phyloP scores from a whole-genome alignment of 805 yeast genomes.

The Metschnikowia dekortorum region DNA sequence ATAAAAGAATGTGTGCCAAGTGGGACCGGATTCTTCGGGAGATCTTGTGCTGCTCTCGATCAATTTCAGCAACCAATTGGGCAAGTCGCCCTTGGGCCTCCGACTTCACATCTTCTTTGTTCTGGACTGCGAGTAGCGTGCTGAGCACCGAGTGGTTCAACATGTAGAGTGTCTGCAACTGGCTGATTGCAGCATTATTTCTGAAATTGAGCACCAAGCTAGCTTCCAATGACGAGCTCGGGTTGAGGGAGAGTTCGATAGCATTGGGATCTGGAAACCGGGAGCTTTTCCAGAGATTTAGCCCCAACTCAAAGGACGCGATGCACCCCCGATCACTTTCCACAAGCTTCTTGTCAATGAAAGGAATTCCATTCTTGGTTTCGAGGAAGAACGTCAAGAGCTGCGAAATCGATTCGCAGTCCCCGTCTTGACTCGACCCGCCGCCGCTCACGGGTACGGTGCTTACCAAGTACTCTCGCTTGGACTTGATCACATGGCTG shows the following conservation, averaged over 20 bases:
- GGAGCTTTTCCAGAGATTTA: slow-evolving; percentile 15
- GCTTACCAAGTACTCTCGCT: slow-evolving; percentile 9
- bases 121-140: slow-evolving; percentile 14
- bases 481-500: slow-evolving; percentile 21
- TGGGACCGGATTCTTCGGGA: slow-evolving; percentile 15
- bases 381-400: neutral
- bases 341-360: neutral
- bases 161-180: slow-evolving; percentile 20
- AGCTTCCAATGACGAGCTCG: slow-evolving; percentile 3
- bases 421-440: neutral
- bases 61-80: slow-evolving; percentile 2
- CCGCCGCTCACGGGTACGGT: slow-evolving; percentile 3
- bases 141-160: slow-evolving; percentile 18
- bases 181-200: slow-evolving; percentile 13
- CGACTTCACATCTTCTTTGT: neutral
- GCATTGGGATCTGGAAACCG: slow-evolving; percentile 5
- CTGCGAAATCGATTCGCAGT: neutral
- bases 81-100: slow-evolving; percentile 2
- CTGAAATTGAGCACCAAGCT: slow-evolving; percentile 17
- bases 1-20: slow-evolving; percentile 19
- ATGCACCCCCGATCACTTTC: slow-evolving; percentile 1
- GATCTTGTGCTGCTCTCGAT: slow-evolving; percentile 20
- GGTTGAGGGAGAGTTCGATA: neutral
- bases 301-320: slow-evolving; percentile 12
- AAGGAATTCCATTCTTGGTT: neutral